phyloP scores from a whole-genome alignment of 257 asterid species.

The Solanum stenotomum region DNA sequence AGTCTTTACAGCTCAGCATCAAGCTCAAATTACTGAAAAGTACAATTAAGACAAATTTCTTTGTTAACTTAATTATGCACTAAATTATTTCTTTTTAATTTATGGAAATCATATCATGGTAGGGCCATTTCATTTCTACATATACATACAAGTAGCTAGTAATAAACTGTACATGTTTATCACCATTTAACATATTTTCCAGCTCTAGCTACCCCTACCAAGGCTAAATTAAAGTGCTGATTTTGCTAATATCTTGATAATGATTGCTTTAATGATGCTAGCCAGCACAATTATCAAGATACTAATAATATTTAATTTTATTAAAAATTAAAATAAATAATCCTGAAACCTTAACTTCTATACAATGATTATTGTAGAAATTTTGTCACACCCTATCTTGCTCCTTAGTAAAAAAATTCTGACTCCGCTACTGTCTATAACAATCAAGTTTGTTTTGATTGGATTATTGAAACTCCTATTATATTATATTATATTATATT shows the following conservation, averaged over 20 bases:
- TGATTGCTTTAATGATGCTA: background rate
- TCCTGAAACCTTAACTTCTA: background rate
- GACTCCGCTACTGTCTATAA: rapidly evolving
- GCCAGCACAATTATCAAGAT: background rate
- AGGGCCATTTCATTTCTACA: background rate
- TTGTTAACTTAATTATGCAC: background rate
- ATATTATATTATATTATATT: background rate
- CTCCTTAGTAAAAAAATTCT: too few species aligned
- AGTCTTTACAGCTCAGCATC: background rate
- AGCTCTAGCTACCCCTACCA: background rate
- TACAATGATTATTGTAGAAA: background rate
- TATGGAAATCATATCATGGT: background rate
- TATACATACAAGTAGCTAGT: background rate
- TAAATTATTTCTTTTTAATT: background rate
- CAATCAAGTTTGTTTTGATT: too few species aligned
- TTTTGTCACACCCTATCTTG: background rate
- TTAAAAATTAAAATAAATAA: background rate
- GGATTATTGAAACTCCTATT: too few species aligned
- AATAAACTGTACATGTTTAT: background rate
- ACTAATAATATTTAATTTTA: background rate
- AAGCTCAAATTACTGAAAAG: background rate
- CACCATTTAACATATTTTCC: background rate
- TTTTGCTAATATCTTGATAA: slow-evolving; percentile 1
- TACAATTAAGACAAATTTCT: background rate
- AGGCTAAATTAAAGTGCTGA: background rate